Base-by-base conservation (phyloP, 192 early-diverging fungal genomes). In the Spizellomyces sp. region DNA sequence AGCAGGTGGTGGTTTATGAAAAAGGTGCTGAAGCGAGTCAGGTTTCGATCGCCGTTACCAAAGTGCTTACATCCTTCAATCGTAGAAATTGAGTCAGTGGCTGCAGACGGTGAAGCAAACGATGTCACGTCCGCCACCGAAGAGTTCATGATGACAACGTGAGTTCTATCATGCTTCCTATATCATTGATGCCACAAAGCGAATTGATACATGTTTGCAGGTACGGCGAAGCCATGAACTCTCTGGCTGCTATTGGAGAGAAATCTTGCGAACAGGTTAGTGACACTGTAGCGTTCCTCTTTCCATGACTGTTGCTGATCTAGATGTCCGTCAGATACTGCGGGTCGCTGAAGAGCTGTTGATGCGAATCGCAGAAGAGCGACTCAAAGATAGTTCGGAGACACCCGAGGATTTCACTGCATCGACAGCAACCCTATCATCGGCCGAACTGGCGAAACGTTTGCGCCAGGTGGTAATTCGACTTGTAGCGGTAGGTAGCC, bases 91-190 rank as follows among this genome's bases (percentile, higher is more conserved):
- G n/a, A n/a, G 0, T 56, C 54, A 4, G 54, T 7, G 7, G 22
- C 54, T 56, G n/a, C 54, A n/a, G 54, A 56, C n/a, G 54, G 22
- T 19, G 54, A 22, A 56, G 0, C 54, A 7, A 19, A n/a, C 4
- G 54, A 56, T 56, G 54, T 56, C n/a, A 22, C n/a, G 22, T n/a
- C n/a, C 22, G 54, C 22, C 7, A 56, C 54, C 5, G 22, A 56
- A 56, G 54, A 56, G 22, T 56, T 56, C 22, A n/a, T 56, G n/a
- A 22, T 22, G n/a, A 19, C 54, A 56, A 56, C 54, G 54, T 56
- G 54, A 6, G 54, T 56, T 56, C 54, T 22, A 22, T 56, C n/a
- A 7, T 22, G 54, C 22, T 6, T 7, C 7, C 22, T 56, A 56
- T 7, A 56, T 56, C 54, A 56, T 7, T 56, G n/a, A 22, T 7